phyloP scores from a whole-genome alignment of 2,329 filamentous ascomycete species.

The Aschersonia sp. region DNA sequence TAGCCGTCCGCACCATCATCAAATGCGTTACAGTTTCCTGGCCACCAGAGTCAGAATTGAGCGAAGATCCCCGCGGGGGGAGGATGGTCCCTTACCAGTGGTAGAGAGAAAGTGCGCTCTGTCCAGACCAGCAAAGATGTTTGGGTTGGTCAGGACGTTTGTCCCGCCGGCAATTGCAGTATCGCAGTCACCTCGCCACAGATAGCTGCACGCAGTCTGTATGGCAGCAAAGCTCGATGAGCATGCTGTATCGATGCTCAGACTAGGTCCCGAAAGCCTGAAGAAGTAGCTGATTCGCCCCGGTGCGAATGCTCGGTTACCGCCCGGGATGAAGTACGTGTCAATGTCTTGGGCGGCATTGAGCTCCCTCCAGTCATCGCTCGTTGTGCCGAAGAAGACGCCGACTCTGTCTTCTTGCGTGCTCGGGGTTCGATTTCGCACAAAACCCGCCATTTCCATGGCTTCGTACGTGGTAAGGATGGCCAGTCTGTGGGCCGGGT shows the following conservation, averaged over 20 bases:
- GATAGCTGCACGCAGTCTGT: constrained; percentile 53
- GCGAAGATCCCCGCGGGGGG: neutral
- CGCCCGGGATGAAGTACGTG: constrained; percentile 30
- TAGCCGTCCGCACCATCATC: constrained; percentile 72
- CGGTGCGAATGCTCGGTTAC: constrained; percentile 1
- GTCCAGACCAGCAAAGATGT: constrained; percentile 63
- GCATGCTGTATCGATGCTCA: constrained; percentile 65
- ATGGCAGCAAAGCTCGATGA: constrained; percentile 61
- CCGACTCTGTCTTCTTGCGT: constrained; percentile 48
- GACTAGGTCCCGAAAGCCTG: constrained; percentile 59
- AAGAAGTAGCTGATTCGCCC: constrained; percentile 61
- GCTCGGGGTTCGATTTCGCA: constrained; percentile 48
- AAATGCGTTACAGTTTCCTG: constrained; percentile 51
- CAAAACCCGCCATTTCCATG: constrained; percentile 47
- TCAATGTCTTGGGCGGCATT: constrained; percentile 60
- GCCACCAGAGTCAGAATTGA: neutral
- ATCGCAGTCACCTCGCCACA: constrained; percentile 60
- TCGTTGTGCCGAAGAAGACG: constrained; percentile 62
- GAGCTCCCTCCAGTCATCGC: constrained; percentile 64
- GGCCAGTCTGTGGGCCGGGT: constrained; percentile 62
- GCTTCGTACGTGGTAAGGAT: constrained; percentile 68
- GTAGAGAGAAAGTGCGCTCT: constrained; percentile 64
- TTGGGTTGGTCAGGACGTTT: constrained; percentile 65
- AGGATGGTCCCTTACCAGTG: constrained; percentile 1
- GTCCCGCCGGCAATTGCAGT: constrained; percentile 68